A percentile compares a stretch with the other conserved stretches of the same genome.
Evolutionary conservation across 2,329 filamentous ascomycete genomes (phyloP).

Genomic region (Claviceps pazoutovae): DNA sequence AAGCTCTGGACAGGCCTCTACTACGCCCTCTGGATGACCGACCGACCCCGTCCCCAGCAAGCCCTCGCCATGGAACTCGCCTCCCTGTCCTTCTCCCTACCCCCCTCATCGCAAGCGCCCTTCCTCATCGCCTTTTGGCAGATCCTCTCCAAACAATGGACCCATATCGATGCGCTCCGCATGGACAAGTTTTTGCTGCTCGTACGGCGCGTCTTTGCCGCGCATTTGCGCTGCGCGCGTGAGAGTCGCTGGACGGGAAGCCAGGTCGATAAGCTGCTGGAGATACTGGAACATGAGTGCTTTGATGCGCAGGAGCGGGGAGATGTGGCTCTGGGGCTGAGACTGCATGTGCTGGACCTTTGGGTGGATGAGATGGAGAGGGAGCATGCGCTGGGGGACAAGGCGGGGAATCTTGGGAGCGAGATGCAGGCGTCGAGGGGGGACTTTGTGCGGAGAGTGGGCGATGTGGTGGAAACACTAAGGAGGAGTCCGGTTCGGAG

Average conservation of each 20-base stretch:
- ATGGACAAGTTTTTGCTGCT: conserved; percentile 91
- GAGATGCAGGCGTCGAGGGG: conserved; percentile 16
- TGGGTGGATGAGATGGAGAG: conserved; percentile 84
- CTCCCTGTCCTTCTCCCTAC: conserved; percentile 45
- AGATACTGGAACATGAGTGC: conserved; percentile 16
- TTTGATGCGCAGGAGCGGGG: conserved; percentile 22
- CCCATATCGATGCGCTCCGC: conserved; percentile 58
- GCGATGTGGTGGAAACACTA: conserved; percentile 42
- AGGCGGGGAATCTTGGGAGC: background rate
- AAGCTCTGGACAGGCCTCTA: conserved; percentile 95
- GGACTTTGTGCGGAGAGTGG: conserved; percentile 38
- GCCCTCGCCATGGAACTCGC: conserved; percentile 67
- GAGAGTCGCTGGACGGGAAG: conserved; percentile 22
- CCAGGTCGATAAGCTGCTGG: conserved; percentile 14
- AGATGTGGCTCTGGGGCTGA: conserved; percentile 66
- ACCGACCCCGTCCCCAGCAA: conserved; percentile 79
- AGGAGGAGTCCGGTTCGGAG: conserved; percentile 52
- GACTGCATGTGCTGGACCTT: conserved; percentile 78
- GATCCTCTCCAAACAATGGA: conserved; percentile 56
- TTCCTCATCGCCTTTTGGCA: conserved; percentile 57
- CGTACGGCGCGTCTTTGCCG: conserved; percentile 62
- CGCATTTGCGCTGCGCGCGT: conserved; percentile 42
- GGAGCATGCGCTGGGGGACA: conserved; percentile 36
- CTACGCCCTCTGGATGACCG: conserved; percentile 88
- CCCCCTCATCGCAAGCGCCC: conserved; percentile 25